Evolutionary conservation across 306 rosid species (phyloP).

Genomic region (Gynostemma pentaphyllum): DNA sequence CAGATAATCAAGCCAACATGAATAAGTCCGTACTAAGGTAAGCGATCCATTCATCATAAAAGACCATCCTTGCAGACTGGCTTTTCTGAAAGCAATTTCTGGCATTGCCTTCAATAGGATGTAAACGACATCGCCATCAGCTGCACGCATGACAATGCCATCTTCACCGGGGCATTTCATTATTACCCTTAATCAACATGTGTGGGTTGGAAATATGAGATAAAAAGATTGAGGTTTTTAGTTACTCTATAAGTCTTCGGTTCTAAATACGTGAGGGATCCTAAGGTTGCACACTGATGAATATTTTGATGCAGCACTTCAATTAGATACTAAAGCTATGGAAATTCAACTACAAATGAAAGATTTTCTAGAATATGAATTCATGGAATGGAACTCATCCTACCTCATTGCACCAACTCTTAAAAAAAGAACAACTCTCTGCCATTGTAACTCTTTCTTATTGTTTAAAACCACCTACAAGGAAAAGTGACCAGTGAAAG

Average conservation of each 20-base stretch:
- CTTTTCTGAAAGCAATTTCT: not conserved
- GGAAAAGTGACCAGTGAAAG: not conserved
- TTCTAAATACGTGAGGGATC: not conserved
- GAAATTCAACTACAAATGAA: not conserved
- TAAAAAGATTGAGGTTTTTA: not conserved
- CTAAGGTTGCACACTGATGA: not conserved
- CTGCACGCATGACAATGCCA: not conserved
- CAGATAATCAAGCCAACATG: not conserved
- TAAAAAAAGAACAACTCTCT: conserved; percentile 69
- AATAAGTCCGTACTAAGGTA: not conserved
- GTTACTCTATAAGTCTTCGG: not conserved
- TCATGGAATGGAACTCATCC: conserved; percentile 10
- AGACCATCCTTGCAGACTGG: not conserved
- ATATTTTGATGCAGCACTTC: not conserved
- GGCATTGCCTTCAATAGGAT: no score
- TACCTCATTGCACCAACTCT: conserved; percentile 80
- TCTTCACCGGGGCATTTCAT: not conserved
- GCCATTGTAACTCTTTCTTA: conserved; percentile 80
- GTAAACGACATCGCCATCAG: not conserved
- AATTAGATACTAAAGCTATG: not conserved
- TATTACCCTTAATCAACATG: not conserved
- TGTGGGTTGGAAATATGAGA: not conserved
- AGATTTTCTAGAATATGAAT: not conserved
- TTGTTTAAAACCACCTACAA: conserved; percentile 72
- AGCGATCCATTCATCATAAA: not conserved